Base-by-base conservation (phyloP, 2,329 filamentous ascomycete genomes). In the Ceratocystis ficicola region DNA sequence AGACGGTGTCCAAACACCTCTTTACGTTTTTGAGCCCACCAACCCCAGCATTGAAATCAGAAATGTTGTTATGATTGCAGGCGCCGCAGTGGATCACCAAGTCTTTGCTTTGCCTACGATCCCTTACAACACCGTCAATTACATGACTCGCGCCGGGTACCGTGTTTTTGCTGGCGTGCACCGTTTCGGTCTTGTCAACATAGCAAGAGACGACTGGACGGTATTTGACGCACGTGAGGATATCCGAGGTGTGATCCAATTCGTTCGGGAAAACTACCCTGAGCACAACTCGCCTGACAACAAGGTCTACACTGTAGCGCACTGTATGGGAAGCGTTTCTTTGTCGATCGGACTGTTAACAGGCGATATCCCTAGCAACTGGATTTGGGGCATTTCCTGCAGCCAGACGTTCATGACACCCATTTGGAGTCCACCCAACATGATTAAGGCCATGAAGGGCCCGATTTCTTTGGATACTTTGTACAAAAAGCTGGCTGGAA, bases 351-450 rank as follows among this genome's bases (percentile, higher is more conserved):
- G 83, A n/a, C 75, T 87, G 0, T 77, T 87, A 1, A 83, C 85
- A 71, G 83, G 84, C 46, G 82, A 80, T 0, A 82, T 87, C 63
- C 81, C 82, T 0, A 69, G 78, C 0, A 72, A 72, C 50, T 86
- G 83, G 82, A 77, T 87, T 69, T 73, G 76, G 20, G 84, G 84
- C 20, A 75, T 87, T 65, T 80, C 79, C 0, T 80, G 78, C 71
- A 83, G 80, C 44, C 83, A 86, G 70, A 83, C 86, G 1, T 86
- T 86, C 72, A 82, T 85, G 77, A 81, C 86, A 73, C 82, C 83
- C 0, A 76, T 82, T 59, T 86, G 83, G 80, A 77, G 77, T 68
- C 73, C 75, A 1, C 72, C 78, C 67, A 86, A 86, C 74, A 76
- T 79, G 73, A 75, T 80, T 69, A 86, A 86, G 74, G 79, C 80